A percentile compares a stretch with the other conserved stretches of the same genome.
Evolutionary conservation across 192 early-diverging fungal genomes (phyloP).

Genomic region (Pilobolus umbonatus): DNA sequence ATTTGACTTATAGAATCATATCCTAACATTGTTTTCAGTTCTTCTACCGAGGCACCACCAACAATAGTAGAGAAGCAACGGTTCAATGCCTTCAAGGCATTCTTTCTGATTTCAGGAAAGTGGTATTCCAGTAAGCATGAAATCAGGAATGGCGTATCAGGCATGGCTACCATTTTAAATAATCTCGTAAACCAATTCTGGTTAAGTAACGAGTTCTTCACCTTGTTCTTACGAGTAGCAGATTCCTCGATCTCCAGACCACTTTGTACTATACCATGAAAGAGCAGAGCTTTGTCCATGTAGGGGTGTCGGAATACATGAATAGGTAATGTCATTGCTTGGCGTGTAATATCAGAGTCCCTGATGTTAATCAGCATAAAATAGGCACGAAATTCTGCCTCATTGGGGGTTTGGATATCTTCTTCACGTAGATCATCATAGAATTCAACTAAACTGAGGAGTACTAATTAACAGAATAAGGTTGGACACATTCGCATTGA

Average conservation of each 20-base stretch:
- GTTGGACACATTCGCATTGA: neutral
- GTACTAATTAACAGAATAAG: slow-evolving; percentile 34
- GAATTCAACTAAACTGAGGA: slow-evolving; percentile 80
- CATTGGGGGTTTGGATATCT: slow-evolving; percentile 58
- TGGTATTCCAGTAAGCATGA: slow-evolving; percentile 74
- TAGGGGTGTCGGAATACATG: slow-evolving; percentile 54
- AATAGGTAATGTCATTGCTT: slow-evolving; percentile 52
- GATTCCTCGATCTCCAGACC: slow-evolving; percentile 40
- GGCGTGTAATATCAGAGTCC: slow-evolving; percentile 66
- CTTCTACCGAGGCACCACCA: slow-evolving; percentile 19
- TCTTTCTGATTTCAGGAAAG: slow-evolving; percentile 69
- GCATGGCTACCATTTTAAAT: slow-evolving; percentile 62
- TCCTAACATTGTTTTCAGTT: slow-evolving; percentile 24
- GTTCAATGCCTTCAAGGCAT: slow-evolving; percentile 72
- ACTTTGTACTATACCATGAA: slow-evolving; percentile 57
- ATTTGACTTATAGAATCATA: slow-evolving; percentile 39
- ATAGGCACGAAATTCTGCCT: slow-evolving; percentile 90
- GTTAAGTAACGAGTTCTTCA: slow-evolving; percentile 47
- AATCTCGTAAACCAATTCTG: slow-evolving; percentile 65
- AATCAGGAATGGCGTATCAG: slow-evolving; percentile 62
- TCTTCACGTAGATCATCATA: slow-evolving; percentile 71
- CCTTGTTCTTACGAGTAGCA: slow-evolving; percentile 34
- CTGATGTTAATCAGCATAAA: slow-evolving; percentile 71
- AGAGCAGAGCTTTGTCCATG: slow-evolving; percentile 65
- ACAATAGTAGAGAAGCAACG: slow-evolving; percentile 42